A percentile compares a stretch with the other conserved stretches of the same genome.
Conservation (phyloP, 2,329 filamentous ascomycete species). For the Beauveria brongniartii region DNA sequence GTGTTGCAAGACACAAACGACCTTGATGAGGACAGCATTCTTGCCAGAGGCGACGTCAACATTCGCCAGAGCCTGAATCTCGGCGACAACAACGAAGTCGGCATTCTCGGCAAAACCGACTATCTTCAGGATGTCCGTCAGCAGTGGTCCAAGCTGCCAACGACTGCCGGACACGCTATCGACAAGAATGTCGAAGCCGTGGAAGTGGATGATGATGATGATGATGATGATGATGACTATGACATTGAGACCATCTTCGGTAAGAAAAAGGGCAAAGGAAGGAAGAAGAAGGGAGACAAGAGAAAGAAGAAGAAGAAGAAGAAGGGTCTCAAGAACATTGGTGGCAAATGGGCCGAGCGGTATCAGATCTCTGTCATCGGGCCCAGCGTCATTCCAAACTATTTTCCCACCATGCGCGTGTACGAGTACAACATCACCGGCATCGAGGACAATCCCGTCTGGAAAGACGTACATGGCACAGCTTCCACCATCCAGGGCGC, state of each 20-base stretch:
- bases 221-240: constrained; percentile 16
- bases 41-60: constrained; percentile 19
- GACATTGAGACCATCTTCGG: constrained; percentile 12
- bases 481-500: constrained; percentile 18
- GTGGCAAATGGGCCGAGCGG: constrained; percentile 74
- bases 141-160: constrained; percentile 69
- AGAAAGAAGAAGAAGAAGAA: constrained; percentile 43
- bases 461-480: constrained; percentile 29
- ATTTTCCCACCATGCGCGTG: constrained; percentile 83
- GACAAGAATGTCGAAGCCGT: constrained; percentile 12
- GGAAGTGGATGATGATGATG: constrained; percentile 16
- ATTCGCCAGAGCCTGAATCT: constrained; percentile 14
- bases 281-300: constrained; percentile 28
- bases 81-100: constrained; percentile 44
- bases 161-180: constrained; percentile 25
- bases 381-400: constrained; percentile 87
- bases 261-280: constrained; percentile 16
- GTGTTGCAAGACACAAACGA: constrained; percentile 80
- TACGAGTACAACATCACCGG: constrained; percentile 88
- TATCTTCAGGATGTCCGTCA: constrained; percentile 74
- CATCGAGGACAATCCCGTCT: constrained; percentile 48
- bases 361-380: constrained; percentile 75
- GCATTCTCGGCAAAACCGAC: constrained; percentile 50
- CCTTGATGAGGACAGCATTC: constrained; percentile 48
- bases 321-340: constrained; percentile 52